Conservation (phyloP, 352 stramenopile genomes). For the Achlya hypogyna region DNA sequence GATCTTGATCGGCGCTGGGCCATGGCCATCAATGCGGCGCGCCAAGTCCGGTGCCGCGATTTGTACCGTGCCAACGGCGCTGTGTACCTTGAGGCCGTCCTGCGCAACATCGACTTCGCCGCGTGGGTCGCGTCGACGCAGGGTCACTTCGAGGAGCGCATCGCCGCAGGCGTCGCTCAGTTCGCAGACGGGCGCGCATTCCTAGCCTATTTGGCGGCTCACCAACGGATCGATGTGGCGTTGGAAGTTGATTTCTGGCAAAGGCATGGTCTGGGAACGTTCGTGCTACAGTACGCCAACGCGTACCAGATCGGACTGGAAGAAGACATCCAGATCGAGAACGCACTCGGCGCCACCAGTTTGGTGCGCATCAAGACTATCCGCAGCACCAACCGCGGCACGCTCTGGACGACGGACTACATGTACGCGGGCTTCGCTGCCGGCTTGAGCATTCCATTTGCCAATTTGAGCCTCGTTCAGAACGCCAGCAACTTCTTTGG, state of each 20-base stretch:
- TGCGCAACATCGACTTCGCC: slow-evolving; percentile 1
- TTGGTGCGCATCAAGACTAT: not conserved
- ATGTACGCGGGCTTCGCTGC: not conserved
- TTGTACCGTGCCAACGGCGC: not conserved
- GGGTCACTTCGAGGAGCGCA: not conserved
- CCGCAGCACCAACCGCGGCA: not conserved
- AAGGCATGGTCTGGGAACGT: not conserved
- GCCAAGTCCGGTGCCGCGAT: not conserved
- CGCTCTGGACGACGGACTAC: not conserved
- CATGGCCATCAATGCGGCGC: not conserved
- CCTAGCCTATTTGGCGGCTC: not conserved
- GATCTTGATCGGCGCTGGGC: slow-evolving; percentile 5
- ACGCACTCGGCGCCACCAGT: not conserved
- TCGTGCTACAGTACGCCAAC: slow-evolving; percentile 3
- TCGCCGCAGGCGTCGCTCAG: not conserved
- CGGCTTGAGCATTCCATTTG: not conserved
- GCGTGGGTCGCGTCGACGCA: not conserved
- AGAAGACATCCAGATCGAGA: not conserved
- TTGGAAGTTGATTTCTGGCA: slow-evolving; percentile 9
- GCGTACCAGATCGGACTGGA: not conserved
- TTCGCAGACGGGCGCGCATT: not conserved
- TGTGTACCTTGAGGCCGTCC: slow-evolving; percentile 13
- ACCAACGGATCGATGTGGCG: not conserved
- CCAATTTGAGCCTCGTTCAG: not conserved
- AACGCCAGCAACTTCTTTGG: slow-evolving; percentile 2